These are phyloP conservation scores for Cadophora sp. DNA, from an alignment of 2,329 filamentous ascomycete genomes.

Conservation along the genomic window DNA sequence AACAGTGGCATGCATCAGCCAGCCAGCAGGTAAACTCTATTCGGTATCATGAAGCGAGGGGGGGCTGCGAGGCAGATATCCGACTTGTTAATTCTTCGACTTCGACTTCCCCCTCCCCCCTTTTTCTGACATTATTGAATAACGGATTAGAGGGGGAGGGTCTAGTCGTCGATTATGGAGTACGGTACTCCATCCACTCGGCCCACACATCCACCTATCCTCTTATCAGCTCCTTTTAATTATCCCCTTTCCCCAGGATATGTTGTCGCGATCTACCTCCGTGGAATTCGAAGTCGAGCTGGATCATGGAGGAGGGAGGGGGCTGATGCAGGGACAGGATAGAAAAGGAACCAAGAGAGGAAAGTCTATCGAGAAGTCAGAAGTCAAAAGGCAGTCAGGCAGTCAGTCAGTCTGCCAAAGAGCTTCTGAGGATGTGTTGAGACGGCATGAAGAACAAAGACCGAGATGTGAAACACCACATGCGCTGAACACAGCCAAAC, in stretches of 20 bases:
- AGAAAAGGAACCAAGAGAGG: not conserved
- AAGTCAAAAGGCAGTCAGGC: not conserved
- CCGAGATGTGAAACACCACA: not conserved
- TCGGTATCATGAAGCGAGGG: not conserved
- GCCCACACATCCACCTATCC: not conserved
- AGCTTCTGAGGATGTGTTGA: not conserved
- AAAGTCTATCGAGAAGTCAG: not conserved
- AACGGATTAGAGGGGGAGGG: not conserved
- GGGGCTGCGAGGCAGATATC: not conserved
- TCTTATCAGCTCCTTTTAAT: too few relatives aligned
- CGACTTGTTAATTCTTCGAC: not conserved
- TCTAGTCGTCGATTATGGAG: not conserved
- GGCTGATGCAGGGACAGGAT: not conserved
- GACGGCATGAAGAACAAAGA: constrained; percentile 8
- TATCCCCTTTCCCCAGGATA: not conserved
- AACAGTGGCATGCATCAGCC: not conserved
- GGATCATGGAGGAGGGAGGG: not conserved
- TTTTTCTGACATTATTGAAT: constrained; percentile 5
- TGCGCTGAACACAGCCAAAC: not conserved
- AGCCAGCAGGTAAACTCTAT: not conserved
- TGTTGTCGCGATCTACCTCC: not conserved
- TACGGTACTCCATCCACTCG: not conserved
- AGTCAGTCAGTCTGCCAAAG: not conserved
- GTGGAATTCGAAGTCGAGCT: not conserved
- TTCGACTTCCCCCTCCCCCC: not conserved